Base-by-base conservation (phyloP, 1,284 basidiomycete genomes). In the Porogramme epimiltina region DNA sequence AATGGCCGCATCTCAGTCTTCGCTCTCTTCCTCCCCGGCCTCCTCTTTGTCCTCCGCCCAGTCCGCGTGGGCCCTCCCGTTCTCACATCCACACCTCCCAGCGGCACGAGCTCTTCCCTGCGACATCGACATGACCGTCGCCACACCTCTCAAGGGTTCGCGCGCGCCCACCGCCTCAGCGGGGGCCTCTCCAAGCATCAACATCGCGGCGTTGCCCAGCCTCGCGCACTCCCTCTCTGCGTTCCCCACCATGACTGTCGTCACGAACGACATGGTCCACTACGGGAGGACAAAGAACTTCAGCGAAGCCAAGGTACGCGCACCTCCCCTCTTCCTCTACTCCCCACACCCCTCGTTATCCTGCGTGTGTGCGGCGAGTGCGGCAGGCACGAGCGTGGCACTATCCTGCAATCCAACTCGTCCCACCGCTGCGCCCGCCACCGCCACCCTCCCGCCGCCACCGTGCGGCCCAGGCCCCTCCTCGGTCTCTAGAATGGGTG, bases 201-300 rank as follows among this genome's bases (percentile, higher is more conserved):
- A 56, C 43, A 69, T 69, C 53, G 62, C 66, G 5, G 52, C 67
- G 15, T 50, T 69, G 9, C 67, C 67, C 19, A 68, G 66, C 54
- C 62, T 69, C 55, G 59, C 67, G 42, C 67, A 69, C 50, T 68
- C 67, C 38, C 62, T 69, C 40, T 67, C 67, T 18, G 49, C 64
- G 25, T 65, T 68, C 61, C 65, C 67, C 22, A 65, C 55, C 23
- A 67, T 69, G 66, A 69, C 67, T 45, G 45, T 60, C 23, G 66
- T 69, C 47, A 57, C 65, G 42, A 64, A 60, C 52, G 67, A 68
- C 59, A 69, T 69, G 67, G 64, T 69, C 36, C 62, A 66, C 61
- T 66, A 67, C 56, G 64, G 65, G 50, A 65, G 62, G 16, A 62
- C 64, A 42, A 67, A 66, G 60, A 58, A 60, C 49, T 60, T 49